phyloP scores from a whole-genome alignment of 306 rosid species.

The Cucurbita pepo region DNA sequence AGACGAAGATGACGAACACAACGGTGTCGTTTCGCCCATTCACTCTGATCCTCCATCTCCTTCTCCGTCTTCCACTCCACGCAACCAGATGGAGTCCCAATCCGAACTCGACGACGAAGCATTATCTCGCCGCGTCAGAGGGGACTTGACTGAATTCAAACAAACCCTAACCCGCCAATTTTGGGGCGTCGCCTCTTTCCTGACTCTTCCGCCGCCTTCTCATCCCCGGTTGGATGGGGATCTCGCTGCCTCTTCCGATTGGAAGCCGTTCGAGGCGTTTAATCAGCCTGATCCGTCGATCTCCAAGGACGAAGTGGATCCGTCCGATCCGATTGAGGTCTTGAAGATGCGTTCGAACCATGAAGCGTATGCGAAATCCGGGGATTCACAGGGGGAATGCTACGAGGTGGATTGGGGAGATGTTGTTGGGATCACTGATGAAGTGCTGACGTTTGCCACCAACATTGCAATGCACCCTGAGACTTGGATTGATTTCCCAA shows the following conservation, averaged over 20 bases:
- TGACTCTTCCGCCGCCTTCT: constrained; percentile 47
- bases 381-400: constrained; percentile 8
- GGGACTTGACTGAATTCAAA: constrained; percentile 64
- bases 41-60: constrained; percentile 13
- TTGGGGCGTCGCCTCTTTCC: constrained; percentile 80
- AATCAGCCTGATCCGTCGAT: constrained; percentile 3
- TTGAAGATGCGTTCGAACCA: constrained; percentile 8
- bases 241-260: constrained; percentile 3
- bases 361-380: constrained; percentile 7
- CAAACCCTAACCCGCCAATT: constrained; percentile 77
- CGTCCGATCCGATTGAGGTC: constrained; percentile 7
- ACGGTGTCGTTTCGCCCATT: constrained; percentile 20
- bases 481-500: constrained; percentile 95
- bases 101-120: constrained; percentile 16
- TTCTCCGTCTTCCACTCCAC: constrained; percentile 12
- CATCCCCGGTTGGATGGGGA: not conserved
- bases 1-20: constrained; percentile 17
- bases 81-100: constrained; percentile 10
- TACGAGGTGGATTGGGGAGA: constrained; percentile 14
- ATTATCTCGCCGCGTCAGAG: constrained; percentile 54
- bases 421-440: constrained; percentile 72
- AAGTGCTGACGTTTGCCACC: constrained; percentile 64
- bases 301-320: constrained; percentile 9
- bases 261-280: constrained; percentile 14
- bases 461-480: constrained; percentile 98